These are phyloP conservation scores for Ganoderma boninense DNA, from an alignment of 1,284 basidiomycete species.

Conservation along the genomic window DNA sequence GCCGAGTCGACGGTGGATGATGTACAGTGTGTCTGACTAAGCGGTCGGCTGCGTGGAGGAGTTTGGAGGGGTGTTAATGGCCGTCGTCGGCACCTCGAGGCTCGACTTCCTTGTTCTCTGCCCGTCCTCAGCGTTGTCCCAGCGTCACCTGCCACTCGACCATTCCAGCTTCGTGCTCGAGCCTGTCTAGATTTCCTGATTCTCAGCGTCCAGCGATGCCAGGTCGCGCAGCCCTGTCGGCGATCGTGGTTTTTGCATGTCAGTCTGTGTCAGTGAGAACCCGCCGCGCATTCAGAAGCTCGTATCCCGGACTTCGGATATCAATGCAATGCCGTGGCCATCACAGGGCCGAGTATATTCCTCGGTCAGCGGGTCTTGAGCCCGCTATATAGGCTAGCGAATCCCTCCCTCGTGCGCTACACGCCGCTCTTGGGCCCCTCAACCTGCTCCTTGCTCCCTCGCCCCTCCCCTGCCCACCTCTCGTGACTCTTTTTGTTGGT, in stretches of 20 bases:
- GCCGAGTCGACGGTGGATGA: no score
- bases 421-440: background rate
- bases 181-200: slow-evolving; percentile 2
- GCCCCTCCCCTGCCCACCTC: background rate
- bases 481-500: background rate
- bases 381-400: slow-evolving; percentile 1
- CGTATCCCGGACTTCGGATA: background rate
- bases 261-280: slow-evolving; percentile 7
- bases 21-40: no score
- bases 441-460: no score
- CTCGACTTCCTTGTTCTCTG: background rate
- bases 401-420: background rate
- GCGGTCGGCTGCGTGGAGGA: background rate
- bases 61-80: background rate
- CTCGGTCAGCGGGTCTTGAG: background rate
- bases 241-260: background rate
- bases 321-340: slow-evolving; percentile 3
- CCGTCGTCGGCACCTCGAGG: background rate
- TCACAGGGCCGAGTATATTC: background rate
- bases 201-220: slow-evolving; percentile 1
- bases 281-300: background rate
- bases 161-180: background rate
- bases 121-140: no score
- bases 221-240: background rate
- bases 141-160: background rate